Base-by-base conservation (phyloP, 148 eudicot genomes). In the Selenicereus undatus region DNA sequence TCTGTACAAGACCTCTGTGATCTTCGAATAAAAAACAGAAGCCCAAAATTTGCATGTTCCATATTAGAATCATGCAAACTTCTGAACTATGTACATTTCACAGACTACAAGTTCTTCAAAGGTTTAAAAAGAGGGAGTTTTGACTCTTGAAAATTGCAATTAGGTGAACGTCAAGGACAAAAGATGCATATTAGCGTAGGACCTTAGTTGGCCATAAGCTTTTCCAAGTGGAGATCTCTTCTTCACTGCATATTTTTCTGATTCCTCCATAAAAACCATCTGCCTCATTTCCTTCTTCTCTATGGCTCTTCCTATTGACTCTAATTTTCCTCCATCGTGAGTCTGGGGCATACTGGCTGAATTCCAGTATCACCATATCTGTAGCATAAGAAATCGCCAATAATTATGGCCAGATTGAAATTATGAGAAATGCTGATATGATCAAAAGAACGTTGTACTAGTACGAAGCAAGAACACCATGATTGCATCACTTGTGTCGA, bases 201-300 rank as follows among this genome's bases (percentile, higher is more conserved):
- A 86, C 84, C 69, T 84, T 85, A 16, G 81, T 80, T 52, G 97
- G 93, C 94, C 93, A 90, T 35, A 95, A 78, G 77, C 90, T 79
- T 85, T 85, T 86, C 99, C 99, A 95, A 48, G 74, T 82, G 17
- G 87, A 85, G 60, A 95, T 92, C 84, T 93, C 97, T 4, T 91
- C 80, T 35, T 89, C 80, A 16, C 82, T 26, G 83, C 83, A 80
- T 58, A 95, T 71, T 85, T 92, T 95, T 82, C 93, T 88, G 85
- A 93, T 93, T 74, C 99, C 99, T 76, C 95, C 99, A 75, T 93
- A 95, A 81, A 92, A 95, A 2, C 97, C 97, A 78, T 88, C 89
- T 8, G 83, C 89, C 81, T 86, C 92, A 21, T 90, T 90, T 74
- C 97, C 98, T 58, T 90, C 88, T 91, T 95, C 97, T 50, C 86